Evolutionary conservation across 176 grass and related monocot genomes (phyloP), one percentile per base, ranked within the genome.

Genomic region (Zoysia pacifica): DNA sequence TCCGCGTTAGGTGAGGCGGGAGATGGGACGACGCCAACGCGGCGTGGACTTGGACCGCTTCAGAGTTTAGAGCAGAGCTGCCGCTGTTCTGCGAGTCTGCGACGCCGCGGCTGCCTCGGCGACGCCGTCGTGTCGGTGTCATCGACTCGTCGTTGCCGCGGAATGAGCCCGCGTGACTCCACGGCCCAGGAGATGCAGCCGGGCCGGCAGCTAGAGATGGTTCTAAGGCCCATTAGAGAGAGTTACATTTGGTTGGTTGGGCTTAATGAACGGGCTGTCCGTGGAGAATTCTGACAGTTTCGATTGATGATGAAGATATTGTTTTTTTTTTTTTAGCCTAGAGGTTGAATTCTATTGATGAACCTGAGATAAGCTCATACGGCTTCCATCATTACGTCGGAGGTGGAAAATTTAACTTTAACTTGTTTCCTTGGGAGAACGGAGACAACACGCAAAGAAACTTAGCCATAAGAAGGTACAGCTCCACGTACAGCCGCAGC

Each of bases 31-130:
- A 64, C 19, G 47, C 37, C 51, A 49, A 85, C 36, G 68, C 82
- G 76, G 87, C 48, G 79, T 52, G 50, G 87, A 81, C 44, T 80
- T 76, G 72, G 72, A 89, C 59, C 14, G 49, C 6, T 72, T 77
- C 77, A 3, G 66, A 28, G 28, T 28, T 28, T 28, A 28, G 28
- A 28, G 28, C 28, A 28, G 28, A 51, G 28, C 38, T 63, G 16
- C 40, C 48, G 48, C 56, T 15, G 20, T 59, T 10, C 14, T 72
- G 2, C 65, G 76, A 81, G 48, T 10, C 14, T 72, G 2, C 65
- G 76, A 81, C 82, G 49, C 65, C 72, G 72, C 15, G 50, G 76
- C 55, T 47, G 77, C 66, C 48, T 72, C 63, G 55, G 36, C 48
- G 74, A 56, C 69, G 81, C 49, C 78, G 82, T 7, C 63, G 81